These are phyloP conservation scores for Nosema muscidifuracis DNA, from an alignment of 371 early-diverging fungal genomes.

Conservation along the genomic window DNA sequence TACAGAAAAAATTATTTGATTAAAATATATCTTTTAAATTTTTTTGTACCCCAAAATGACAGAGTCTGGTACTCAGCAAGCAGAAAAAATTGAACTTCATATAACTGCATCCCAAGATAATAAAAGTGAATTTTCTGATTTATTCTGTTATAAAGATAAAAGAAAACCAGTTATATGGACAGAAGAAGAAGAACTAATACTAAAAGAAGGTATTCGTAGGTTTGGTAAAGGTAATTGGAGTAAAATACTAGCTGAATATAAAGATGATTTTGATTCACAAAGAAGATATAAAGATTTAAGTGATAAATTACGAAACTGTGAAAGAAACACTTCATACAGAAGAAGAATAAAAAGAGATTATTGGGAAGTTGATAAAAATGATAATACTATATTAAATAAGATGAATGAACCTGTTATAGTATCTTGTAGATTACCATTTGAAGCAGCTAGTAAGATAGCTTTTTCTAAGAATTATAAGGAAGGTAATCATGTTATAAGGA, in stretches of 20 bases:
- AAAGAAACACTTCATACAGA: slow-evolving; percentile 29
- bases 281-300: slow-evolving; percentile 36
- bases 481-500: background rate
- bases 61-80: too few relatives aligned
- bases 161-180: slow-evolving; percentile 30
- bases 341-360: slow-evolving; percentile 4
- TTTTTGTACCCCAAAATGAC: too few relatives aligned
- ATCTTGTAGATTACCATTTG: slow-evolving; percentile 31
- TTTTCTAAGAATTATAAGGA: background rate
- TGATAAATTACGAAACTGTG: slow-evolving; percentile 38
- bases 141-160: background rate
- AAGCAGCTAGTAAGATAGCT: slow-evolving; percentile 40
- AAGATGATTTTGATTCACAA: slow-evolving; percentile 14
- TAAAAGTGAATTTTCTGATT: background rate
- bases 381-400: slow-evolving; percentile 4
- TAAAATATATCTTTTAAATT: too few relatives aligned
- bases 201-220: slow-evolving; percentile 25
- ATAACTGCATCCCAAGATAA: background rate
- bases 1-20: too few relatives aligned
- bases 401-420: slow-evolving; percentile 3
- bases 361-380: slow-evolving; percentile 19
- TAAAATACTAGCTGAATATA: slow-evolving; percentile 26
- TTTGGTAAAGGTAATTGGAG: slow-evolving; percentile 41
- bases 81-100: background rate
- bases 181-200: slow-evolving; percentile 31